These are phyloP conservation scores for Diplodia scrobiculata DNA, from an alignment of 2,329 filamentous ascomycete species.

Conservation along the genomic window DNA sequence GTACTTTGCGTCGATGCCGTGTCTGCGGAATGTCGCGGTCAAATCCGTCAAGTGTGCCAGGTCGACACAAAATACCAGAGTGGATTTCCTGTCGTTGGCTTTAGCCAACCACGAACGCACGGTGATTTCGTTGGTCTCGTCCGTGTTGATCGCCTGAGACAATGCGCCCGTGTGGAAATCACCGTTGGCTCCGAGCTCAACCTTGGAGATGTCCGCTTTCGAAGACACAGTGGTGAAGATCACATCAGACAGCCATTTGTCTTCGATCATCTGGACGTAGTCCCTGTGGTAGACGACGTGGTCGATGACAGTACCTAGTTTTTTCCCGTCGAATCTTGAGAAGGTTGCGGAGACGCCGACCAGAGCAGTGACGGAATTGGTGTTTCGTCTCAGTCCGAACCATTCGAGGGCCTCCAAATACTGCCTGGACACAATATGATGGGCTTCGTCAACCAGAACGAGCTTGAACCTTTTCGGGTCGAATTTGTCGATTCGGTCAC, in stretches of 20 bases:
- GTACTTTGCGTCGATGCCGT: constrained; percentile 79
- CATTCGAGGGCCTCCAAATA: constrained; percentile 77
- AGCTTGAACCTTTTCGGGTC: constrained; percentile 81
- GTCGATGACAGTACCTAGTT: constrained; percentile 81
- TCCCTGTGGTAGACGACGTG: constrained; percentile 95
- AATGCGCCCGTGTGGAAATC: constrained; percentile 82
- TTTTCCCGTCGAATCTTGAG: constrained; percentile 79
- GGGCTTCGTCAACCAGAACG: constrained; percentile 90
- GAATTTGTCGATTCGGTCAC: constrained; percentile 77
- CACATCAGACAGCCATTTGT: constrained; percentile 90
- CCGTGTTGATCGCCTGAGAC: constrained; percentile 79
- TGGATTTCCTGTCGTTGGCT: constrained; percentile 73
- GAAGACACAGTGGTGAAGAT: constrained; percentile 90
- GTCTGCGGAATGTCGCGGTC: constrained; percentile 71
- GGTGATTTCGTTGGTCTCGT: constrained; percentile 77
- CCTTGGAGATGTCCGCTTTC: constrained; percentile 73
- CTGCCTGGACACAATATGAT: constrained; percentile 85
- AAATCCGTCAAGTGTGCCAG: constrained; percentile 76
- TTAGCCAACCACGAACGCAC: constrained; percentile 84
- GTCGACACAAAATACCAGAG: constrained; percentile 92
- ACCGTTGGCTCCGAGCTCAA: constrained; percentile 64
- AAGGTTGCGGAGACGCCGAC: constrained; percentile 87
- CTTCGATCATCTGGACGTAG: constrained; percentile 78
- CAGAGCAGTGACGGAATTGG: constrained; percentile 55
- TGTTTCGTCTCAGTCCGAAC: constrained; percentile 67